Evolutionary conservation across 306 rosid genomes (phyloP), one percentile per base, ranked within the genome.

Genomic region (Fragaria iinumae): DNA sequence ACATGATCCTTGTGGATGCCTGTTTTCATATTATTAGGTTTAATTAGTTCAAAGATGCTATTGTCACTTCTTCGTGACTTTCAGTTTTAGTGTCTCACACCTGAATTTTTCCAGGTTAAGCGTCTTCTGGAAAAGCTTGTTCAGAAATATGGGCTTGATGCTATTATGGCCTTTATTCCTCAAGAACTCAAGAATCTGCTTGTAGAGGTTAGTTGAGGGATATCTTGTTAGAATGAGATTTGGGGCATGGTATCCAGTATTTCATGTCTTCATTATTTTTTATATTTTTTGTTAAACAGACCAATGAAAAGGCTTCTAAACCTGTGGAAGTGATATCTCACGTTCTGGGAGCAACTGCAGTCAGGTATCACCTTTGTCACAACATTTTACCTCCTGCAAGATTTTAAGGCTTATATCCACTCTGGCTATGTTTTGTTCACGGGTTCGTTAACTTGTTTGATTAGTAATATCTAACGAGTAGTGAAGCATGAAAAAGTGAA

Each of bases 1-100:
- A 39, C 43, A 39, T 39, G 43, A 39, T 39, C 43, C 9, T 9
- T 5, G 43, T 39, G 92, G 96, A 97, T 92, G 36, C 44, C 50
- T 59, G 65, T 59, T 29, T 63, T 34, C 13, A 11, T 65, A 18
- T 53, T 5, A 10, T 72, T 39, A 4, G 4, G 52, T 21, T 55
- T 21, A 21, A 73, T 38, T 25, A 20, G 12, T 34, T 53, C 11
- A 73, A 18, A 8, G 27, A 6, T 73, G 17, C 65, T 21, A 25
- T 2, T 23, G 23, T 71, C 11, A 29, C 20, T 34, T 71, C 18
- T 71, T 27, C 21, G 3, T 20, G 9, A 50, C 55, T 5, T 2
- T 2, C 0, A 16, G n/a, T 6, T 52, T 52, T 17, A 17, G 1
- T 17, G 9, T 17, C 9, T 18, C 57, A 52, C 21, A 52, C 57